Conservation (phyloP, 352 stramenopile genomes). For the Aphanomyces invadans region DNA sequence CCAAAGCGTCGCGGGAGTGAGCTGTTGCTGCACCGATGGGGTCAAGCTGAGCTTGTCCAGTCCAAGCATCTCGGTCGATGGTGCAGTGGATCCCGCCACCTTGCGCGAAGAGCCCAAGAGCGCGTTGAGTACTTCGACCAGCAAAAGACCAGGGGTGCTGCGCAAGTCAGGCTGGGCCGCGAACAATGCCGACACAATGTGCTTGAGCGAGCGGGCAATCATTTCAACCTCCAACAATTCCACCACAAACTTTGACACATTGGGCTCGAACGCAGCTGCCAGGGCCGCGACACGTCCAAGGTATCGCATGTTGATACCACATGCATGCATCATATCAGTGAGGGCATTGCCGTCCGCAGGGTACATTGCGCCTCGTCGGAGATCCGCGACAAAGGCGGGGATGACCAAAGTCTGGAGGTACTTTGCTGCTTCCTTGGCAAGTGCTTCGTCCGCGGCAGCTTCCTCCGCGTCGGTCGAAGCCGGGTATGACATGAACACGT, state of each 20-base stretch:
- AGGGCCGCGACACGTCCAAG: slow-evolving; percentile 87
- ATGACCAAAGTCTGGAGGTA: slow-evolving; percentile 84
- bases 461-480: slow-evolving; percentile 63
- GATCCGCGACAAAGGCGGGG: slow-evolving; percentile 71
- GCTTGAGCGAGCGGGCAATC: slow-evolving; percentile 88
- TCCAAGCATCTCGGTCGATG: slow-evolving; percentile 16
- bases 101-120: slow-evolving; percentile 50
- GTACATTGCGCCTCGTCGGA: slow-evolving; percentile 73
- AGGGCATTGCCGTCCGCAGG: slow-evolving; percentile 87
- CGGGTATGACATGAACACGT: slow-evolving; percentile 86
- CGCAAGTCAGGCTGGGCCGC: slow-evolving; percentile 52
- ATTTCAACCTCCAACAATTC: slow-evolving; percentile 96
- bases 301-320: slow-evolving; percentile 96
- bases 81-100: slow-evolving; percentile 18
- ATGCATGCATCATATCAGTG: slow-evolving; percentile 91
- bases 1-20: slow-evolving; percentile 51
- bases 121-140: slow-evolving; percentile 80
- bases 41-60: slow-evolving; percentile 10
- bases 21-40: slow-evolving; percentile 12
- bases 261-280: slow-evolving; percentile 79
- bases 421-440: slow-evolving; percentile 61
- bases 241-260: slow-evolving; percentile 89
- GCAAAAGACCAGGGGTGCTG: slow-evolving; percentile 55
- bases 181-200: slow-evolving; percentile 64
- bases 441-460: slow-evolving; percentile 54